phyloP scores from a whole-genome alignment of 805 yeast species.

The Starmerella kuoi region DNA sequence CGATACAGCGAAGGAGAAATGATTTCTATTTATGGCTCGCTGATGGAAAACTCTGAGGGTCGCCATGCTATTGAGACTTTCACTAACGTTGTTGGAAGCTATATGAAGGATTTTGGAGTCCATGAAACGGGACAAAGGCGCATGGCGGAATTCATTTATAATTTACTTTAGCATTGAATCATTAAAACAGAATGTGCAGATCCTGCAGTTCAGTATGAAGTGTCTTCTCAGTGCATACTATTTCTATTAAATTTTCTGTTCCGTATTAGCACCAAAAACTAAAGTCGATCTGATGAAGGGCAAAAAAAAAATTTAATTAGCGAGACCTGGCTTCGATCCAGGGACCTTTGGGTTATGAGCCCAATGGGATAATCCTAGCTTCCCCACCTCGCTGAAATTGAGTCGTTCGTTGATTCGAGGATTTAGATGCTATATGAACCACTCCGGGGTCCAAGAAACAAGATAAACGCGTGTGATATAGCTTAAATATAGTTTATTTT shows the following conservation, averaged over 20 bases:
- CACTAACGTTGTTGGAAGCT: not conserved
- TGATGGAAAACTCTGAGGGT: slow-evolving; percentile 1
- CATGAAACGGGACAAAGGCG: too few relatives aligned
- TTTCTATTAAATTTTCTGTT: too few relatives aligned
- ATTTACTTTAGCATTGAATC: not conserved
- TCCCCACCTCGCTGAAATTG: slow-evolving; percentile 12
- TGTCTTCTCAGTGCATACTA: too few relatives aligned
- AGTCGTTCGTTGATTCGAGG: not conserved
- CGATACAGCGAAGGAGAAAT: not conserved
- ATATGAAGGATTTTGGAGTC: slow-evolving; percentile 2
- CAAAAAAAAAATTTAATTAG: slow-evolving; percentile 1
- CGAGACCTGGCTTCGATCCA: slow-evolving; percentile 17
- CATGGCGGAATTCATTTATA: not conserved
- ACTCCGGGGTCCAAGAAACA: not conserved
- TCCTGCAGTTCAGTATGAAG: too few relatives aligned
- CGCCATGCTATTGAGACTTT: slow-evolving; percentile 6
- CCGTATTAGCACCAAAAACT: not conserved
- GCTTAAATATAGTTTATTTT: too few relatives aligned
- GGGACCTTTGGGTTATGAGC: slow-evolving; percentile 20
- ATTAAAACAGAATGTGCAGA: too few relatives aligned
- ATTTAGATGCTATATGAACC: not conserved
- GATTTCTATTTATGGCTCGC: slow-evolving; percentile 1
- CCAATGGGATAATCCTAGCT: slow-evolving; percentile 13
- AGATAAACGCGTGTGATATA: too few relatives aligned
- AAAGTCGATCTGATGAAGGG: not conserved